Conservation (phyloP, 805 yeast species). For the Suhomyces kilbournensis region DNA sequence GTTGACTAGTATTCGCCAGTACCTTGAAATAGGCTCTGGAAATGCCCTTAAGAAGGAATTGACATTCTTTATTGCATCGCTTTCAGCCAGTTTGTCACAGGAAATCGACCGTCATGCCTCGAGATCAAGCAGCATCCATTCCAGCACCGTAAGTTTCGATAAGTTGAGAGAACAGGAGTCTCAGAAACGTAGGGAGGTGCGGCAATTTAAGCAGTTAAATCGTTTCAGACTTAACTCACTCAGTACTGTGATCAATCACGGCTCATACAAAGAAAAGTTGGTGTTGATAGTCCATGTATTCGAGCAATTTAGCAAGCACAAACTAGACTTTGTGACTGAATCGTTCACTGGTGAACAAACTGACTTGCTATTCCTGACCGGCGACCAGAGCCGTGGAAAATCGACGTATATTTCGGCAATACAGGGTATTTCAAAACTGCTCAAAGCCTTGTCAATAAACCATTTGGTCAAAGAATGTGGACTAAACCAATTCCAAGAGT, state of each 20-base stretch:
- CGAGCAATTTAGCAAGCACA: constrained; percentile 11
- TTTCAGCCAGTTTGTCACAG: constrained; percentile 19
- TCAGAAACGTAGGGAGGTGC: constrained; percentile 5
- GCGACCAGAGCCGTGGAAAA: constrained; percentile 17
- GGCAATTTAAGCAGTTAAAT: constrained; percentile 6
- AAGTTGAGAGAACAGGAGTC: constrained; percentile 5
- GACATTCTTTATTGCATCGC: constrained; percentile 16
- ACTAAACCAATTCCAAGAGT: constrained; percentile 13
- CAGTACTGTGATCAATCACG: constrained; percentile 21
- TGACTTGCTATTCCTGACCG: constrained; percentile 2
- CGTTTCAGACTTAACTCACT: constrained; percentile 12
- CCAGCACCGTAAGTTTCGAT: constrained; percentile 16
- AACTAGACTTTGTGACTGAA: constrained; percentile 4
- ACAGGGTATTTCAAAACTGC: constrained; percentile 12
- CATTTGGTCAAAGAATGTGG: constrained; percentile 15
- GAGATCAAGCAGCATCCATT: constrained; percentile 17
- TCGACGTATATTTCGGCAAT: constrained; percentile 12
- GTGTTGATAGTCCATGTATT: constrained; percentile 17
- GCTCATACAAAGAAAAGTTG: constrained; percentile 31
- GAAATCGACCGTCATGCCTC: constrained; percentile 25
- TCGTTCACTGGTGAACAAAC: constrained; percentile 1
- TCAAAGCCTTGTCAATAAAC: constrained; percentile 14
- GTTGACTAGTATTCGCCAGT: constrained; percentile 14
- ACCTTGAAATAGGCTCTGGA: constrained; percentile 11
- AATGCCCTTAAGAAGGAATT: constrained; percentile 15